phyloP scores from a whole-genome alignment of 345 rosid genomes.

The Cardamine chenopodiifolia region DNA sequence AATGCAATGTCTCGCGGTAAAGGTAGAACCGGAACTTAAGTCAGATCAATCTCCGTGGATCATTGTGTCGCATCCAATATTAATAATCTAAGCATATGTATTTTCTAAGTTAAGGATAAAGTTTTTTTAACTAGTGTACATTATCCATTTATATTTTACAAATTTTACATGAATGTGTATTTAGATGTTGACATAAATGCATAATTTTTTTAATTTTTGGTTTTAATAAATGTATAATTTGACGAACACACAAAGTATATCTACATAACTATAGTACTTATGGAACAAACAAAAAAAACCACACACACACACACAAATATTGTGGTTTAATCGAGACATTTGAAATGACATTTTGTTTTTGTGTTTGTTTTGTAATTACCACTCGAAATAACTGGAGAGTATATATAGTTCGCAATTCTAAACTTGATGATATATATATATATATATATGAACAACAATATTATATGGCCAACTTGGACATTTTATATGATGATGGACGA shows the following conservation, averaged over 20 bases:
- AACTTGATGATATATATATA: no score
- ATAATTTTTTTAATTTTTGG: no score
- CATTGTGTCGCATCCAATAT: slow-evolving; percentile 25
- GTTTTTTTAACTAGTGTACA: not conserved
- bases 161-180: not conserved
- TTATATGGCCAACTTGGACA: slow-evolving; percentile 5
- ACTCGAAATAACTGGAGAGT: not conserved
- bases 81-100: not conserved
- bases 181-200: not conserved
- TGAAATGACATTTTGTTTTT: not conserved
- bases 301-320: not conserved
- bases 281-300: not conserved
- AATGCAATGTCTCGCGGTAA: slow-evolving; percentile 32
- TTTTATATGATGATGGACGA: not conserved
- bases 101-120: not conserved
- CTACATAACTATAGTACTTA: not conserved
- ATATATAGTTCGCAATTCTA: not conserved
- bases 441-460: no score
- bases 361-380: not conserved
- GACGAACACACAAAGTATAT: not conserved
- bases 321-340: not conserved
- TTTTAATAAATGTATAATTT: not conserved
- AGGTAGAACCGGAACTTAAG: slow-evolving; percentile 32
- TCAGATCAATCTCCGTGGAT: slow-evolving; percentile 17
- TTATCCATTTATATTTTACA: not conserved